A percentile compares a stretch with the other conserved stretches of the same genome.
phyloP scores from a whole-genome alignment of 164 flowering plant genomes.

The Amborella trichopoda region DNA sequence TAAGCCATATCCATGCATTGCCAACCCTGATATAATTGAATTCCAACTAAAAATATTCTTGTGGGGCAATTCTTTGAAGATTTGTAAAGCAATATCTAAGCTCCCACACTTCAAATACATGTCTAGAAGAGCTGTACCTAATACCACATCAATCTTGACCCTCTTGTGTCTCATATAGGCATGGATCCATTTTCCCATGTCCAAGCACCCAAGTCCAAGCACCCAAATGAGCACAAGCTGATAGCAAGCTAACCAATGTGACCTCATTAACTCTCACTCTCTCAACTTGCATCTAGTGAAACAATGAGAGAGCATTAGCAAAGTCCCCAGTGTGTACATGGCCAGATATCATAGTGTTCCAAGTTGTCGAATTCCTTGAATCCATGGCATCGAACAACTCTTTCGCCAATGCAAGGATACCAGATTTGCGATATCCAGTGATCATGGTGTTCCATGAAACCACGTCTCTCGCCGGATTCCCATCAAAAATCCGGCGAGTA shows the following conservation, averaged over 20 bases:
- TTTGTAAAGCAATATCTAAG: constrained; percentile 1
- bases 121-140: constrained; percentile 3
- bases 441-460: constrained; percentile 17
- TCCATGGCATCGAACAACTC: constrained; percentile 2
- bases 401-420: constrained; percentile 8
- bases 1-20: constrained; percentile 4
- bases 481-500: constrained; percentile 4
- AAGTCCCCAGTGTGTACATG: not conserved
- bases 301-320: not conserved
- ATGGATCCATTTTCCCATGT: constrained; percentile 4
- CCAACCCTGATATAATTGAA: constrained; percentile 1
- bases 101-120: constrained; percentile 4
- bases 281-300: constrained; percentile 3
- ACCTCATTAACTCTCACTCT: not conserved
- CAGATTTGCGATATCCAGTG: constrained; percentile 14
- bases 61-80: not conserved
- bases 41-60: constrained; percentile 2
- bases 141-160: not conserved
- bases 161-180: not conserved
- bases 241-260: not conserved
- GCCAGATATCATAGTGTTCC: constrained; percentile 4
- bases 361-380: not conserved
- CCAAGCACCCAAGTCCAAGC: too few species aligned
- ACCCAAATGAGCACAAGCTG: constrained; percentile 7
- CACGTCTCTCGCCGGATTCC: constrained; percentile 13